Conservation (phyloP, 1,284 basidiomycete genomes). For the Jaminaea rosea region DNA sequence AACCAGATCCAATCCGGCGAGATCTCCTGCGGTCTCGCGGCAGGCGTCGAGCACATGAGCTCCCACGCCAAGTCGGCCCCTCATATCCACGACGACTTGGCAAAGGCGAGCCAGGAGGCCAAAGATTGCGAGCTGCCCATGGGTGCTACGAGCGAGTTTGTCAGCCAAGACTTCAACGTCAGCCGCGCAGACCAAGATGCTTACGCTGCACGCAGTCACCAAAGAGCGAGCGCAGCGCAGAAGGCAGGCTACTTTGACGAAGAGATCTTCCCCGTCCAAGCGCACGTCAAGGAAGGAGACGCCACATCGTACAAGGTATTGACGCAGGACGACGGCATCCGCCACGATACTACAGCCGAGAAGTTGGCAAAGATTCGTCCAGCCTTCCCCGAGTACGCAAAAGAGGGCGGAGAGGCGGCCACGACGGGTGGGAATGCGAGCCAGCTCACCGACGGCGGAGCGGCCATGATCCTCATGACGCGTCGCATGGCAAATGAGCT, state of each 20-base stretch:
- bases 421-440: slow-evolving; percentile 82
- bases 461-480: slow-evolving; percentile 77
- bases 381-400: slow-evolving; percentile 83
- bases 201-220: slow-evolving; percentile 71
- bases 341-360: slow-evolving; percentile 66
- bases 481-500: slow-evolving; percentile 70
- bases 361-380: slow-evolving; percentile 60
- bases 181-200: slow-evolving; percentile 74
- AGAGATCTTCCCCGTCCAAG: slow-evolving; percentile 64
- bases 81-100: slow-evolving; percentile 24
- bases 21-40: slow-evolving; percentile 72
- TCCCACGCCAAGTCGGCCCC: slow-evolving; percentile 19
- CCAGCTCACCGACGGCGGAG: slow-evolving; percentile 75
- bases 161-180: slow-evolving; percentile 62
- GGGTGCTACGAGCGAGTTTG: slow-evolving; percentile 57
- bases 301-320: slow-evolving; percentile 56
- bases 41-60: slow-evolving; percentile 73
- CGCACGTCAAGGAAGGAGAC: slow-evolving; percentile 45
- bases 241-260: slow-evolving; percentile 60
- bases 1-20: slow-evolving; percentile 73
- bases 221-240: slow-evolving; percentile 60
- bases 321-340: slow-evolving; percentile 70
- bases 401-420: too few species aligned
- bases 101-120: slow-evolving; percentile 21
- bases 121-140: slow-evolving; percentile 56